phyloP scores from a whole-genome alignment of 2,329 filamentous ascomycete genomes.

The Stemphylium vesicarium region DNA sequence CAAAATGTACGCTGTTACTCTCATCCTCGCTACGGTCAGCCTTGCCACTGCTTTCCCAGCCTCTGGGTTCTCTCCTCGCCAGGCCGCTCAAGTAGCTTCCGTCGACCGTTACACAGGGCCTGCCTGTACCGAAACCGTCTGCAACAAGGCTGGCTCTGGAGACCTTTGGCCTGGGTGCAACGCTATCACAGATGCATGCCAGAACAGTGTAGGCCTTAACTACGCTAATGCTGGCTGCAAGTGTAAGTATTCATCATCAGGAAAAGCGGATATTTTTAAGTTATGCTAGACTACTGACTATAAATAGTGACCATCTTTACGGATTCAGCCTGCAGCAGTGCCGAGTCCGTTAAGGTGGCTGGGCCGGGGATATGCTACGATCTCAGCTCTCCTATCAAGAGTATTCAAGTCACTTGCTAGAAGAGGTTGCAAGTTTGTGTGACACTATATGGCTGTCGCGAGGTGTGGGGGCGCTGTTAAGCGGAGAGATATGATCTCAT shows the following conservation, averaged over 20 bases:
- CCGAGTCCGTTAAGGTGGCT: no score
- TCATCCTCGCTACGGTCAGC: slow-evolving; percentile 10
- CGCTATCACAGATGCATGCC: slow-evolving; percentile 14
- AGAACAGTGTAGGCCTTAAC: slow-evolving; percentile 15
- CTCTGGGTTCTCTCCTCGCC: slow-evolving; percentile 7
- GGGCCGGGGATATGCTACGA: no score
- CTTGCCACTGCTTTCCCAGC: slow-evolving; percentile 12
- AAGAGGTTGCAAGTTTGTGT: no score
- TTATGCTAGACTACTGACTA: no score
- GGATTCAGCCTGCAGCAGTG: not conserved
- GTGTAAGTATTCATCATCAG: slow-evolving; percentile 1
- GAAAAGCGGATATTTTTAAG: not conserved
- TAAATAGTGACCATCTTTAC: not conserved
- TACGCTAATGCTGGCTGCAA: slow-evolving; percentile 21
- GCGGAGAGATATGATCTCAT: no score
- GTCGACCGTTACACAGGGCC: slow-evolving; percentile 21
- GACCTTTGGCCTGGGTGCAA: slow-evolving; percentile 22
- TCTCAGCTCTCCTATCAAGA: no score
- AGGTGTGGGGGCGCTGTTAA: no score
- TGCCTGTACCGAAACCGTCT: slow-evolving; percentile 17
- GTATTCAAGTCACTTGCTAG: no score
- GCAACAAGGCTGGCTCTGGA: slow-evolving; percentile 22
- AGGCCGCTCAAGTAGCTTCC: slow-evolving; percentile 13
- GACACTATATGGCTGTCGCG: no score
- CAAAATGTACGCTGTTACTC: slow-evolving; percentile 9